phyloP scores from a whole-genome alignment of 2,329 filamentous ascomycete species.

The Pseudocercospora musae region DNA sequence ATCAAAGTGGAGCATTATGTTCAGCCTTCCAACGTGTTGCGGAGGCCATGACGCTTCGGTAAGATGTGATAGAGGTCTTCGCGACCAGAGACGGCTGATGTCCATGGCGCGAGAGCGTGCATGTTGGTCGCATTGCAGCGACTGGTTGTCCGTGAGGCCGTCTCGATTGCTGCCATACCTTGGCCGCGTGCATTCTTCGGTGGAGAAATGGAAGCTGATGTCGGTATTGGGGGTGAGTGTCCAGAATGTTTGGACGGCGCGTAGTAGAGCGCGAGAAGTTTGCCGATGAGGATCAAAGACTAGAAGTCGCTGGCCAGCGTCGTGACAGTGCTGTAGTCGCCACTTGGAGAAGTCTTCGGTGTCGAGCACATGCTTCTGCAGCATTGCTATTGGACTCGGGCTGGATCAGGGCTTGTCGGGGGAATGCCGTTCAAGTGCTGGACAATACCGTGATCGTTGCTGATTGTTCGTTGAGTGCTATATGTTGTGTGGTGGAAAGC shows the following conservation, averaged over 20 bases:
- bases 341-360: neutral
- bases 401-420: neutral
- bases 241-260: neutral
- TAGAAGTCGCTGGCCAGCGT: neutral
- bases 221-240: neutral
- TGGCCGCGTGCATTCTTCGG: neutral
- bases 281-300: neutral
- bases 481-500: neutral
- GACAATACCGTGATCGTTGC: neutral
- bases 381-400: neutral
- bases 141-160: neutral
- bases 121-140: neutral
- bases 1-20: neutral
- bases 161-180: neutral
- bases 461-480: neutral
- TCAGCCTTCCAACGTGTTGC: neutral
- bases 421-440: neutral
- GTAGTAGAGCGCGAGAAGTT: neutral
- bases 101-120: too few species aligned
- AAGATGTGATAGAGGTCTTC: neutral
- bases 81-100: neutral
- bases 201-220: neutral
- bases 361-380: neutral
- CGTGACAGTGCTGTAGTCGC: neutral
- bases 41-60: neutral